Base-by-base conservation (phyloP, 148 eudicot genomes). In the Silene uniflora region DNA sequence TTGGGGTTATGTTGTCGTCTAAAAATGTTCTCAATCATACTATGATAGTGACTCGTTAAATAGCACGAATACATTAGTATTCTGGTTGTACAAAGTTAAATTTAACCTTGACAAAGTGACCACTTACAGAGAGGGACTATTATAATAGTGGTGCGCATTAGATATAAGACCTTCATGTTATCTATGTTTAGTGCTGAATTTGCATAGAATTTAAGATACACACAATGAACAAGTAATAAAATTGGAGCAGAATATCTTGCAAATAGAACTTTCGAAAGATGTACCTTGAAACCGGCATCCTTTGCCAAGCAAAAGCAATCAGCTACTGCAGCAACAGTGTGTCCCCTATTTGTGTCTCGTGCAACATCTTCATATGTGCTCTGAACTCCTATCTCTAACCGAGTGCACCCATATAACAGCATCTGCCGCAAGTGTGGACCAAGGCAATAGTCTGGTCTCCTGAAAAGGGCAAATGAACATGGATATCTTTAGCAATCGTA, bases 331-430 rank as follows among this genome's bases (percentile, higher is more conserved):
- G 97, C 97, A 75, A 95, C 99, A 17, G 99, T 95, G 85, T 95
- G 99, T 58, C 99, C 99, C 76, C 99, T 89, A 82, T 95, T 95
- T 44, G 96, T 88, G 83, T 95, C 99, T 78, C 97, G 93, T 65
- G 99, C 99, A 77, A 95, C 99, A 84, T 95, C 99, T 83, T 95
- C 99, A 64, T 90, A 95, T 66, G 99, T 95, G 83, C 99, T 95
- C 74, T 95, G 99, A 72, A 95, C 99, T 69, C 99, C 99, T 76
- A 95, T 95, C 85, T 95, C 99, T 83, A 95, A 84, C 32, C 99
- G 88, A 17, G 99, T 95, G 82, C 97, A 95, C 52, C 99, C 97
- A 85, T 95, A 95, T 29, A 86, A 76, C 75, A 95, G 91, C 97
- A 95, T 95, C 86, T 95, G 97, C 80, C 98, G 85, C 83, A 95